Evolutionary conservation across 2,329 filamentous ascomycete species (phyloP), one percentile per base, ranked within the genome.

Genomic region (Colletotrichum kahawae): DNA sequence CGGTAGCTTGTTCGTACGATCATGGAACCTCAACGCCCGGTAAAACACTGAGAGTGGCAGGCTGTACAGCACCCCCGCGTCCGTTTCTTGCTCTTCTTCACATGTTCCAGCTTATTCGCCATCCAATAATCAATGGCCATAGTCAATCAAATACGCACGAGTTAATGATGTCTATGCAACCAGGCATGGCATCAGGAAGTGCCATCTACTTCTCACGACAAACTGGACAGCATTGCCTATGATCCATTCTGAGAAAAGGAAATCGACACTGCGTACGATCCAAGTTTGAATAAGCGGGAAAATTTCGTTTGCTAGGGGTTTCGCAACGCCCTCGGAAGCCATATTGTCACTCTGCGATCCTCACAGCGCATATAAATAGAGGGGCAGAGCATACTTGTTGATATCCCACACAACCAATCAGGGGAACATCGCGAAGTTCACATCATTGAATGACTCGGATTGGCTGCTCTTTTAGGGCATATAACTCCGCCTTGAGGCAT

Each of bases 81-180:
- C n/a, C 43, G n/a, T 48, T 7, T 12, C 6, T 48, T 18, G 3
- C 18, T 48, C 43, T 48, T 14, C 43, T 21, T 48, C 43, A 6
- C 9, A 21, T 13, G 12, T 48, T 48, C 18, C n/a, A 21, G 43
- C 43, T 48, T 48, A 48, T 48, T 13, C 9, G 1, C 5, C n/a
- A 21, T 48, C 10, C 13, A 7, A 7, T 7, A 21, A 48, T 48
- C n/a, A 48, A 7, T 48, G 5, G 6, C n/a, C 9, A 48, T 48
- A 13, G 0, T 1, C 0, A 0, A 48, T 4, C 5, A 48, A 12
- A 21, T 12, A 48, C 2, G 10, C 43, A 48, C 3, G 43, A 48
- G n/a, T 48, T 13, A 4, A 48, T 5, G n/a, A 48, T n/a, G 18
- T 13, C n/a, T 7, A 51, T 51, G n/a, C 43, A 21, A 21, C 43